A percentile compares a stretch with the other conserved stretches of the same genome.
Evolutionary conservation across 1,284 basidiomycete genomes (phyloP).

Genomic region (Cerrena zonata): DNA sequence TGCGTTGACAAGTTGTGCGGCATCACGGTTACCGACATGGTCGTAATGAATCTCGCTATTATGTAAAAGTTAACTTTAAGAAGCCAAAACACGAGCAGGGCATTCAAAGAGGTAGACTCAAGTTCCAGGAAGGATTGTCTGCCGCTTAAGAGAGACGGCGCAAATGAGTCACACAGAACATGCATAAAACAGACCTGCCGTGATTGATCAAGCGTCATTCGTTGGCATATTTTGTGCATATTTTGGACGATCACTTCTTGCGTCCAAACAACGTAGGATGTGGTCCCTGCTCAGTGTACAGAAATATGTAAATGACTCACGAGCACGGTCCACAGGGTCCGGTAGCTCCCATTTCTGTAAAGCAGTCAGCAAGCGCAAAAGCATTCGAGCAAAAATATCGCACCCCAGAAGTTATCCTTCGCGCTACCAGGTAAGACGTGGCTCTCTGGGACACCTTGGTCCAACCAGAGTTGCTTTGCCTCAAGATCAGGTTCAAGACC

Average conservation of each 20-base stretch:
- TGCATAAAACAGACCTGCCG: no score
- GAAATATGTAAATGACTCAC: slow-evolving; percentile 36
- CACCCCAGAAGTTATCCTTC: slow-evolving; percentile 99
- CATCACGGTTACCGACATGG: slow-evolving; percentile 90
- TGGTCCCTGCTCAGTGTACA: background rate
- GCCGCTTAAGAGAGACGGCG: no score
- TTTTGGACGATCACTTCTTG: no score
- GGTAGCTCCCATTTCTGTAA: slow-evolving; percentile 91
- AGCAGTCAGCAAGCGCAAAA: slow-evolving; percentile 5
- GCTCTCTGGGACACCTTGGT: slow-evolving; percentile 80
- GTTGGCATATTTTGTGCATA: no score
- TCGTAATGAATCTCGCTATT: slow-evolving; percentile 92
- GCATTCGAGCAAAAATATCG: slow-evolving; percentile 21
- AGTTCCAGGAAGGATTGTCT: no score
- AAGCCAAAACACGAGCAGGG: no score
- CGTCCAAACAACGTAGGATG: no score
- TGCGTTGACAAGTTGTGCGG: slow-evolving; percentile 85
- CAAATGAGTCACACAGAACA: no score
- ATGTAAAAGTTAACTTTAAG: background rate
- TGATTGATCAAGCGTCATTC: no score
- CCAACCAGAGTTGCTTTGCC: slow-evolving; percentile 81
- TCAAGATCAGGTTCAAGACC: slow-evolving; percentile 88
- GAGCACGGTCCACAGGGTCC: slow-evolving; percentile 97
- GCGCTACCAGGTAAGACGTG: slow-evolving; percentile 92
- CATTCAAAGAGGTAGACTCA: no score